These are phyloP conservation scores for Rutidosis leptorrhynchoides DNA, from an alignment of 129 eudicot genomes.

Conservation along the genomic window DNA sequence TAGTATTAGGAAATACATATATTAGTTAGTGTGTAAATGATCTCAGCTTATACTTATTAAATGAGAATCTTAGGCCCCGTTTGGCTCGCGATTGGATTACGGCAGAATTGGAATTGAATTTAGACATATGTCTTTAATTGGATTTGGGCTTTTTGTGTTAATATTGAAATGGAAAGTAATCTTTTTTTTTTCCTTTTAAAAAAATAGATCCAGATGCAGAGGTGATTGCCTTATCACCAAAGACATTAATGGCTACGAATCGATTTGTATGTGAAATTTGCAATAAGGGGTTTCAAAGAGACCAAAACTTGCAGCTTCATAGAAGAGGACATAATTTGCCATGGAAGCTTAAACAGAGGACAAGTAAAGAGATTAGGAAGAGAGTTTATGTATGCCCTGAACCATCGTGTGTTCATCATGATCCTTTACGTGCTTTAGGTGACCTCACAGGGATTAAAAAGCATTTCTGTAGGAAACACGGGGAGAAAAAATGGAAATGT, in stretches of 20 bases:
- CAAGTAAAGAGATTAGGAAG: slow-evolving; percentile 73
- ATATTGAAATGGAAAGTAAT: slow-evolving; percentile 13
- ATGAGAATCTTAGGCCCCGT: slow-evolving; percentile 10
- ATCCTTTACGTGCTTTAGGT: slow-evolving; percentile 87
- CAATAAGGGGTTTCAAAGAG: slow-evolving; percentile 93
- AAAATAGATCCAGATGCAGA: slow-evolving; percentile 93
- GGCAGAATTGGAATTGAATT: too few relatives aligned
- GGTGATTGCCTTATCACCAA: slow-evolving; percentile 95
- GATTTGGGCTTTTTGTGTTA: neutral
- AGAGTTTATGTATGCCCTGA: slow-evolving; percentile 96
- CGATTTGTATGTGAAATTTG: slow-evolving; percentile 94
- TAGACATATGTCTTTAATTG: too few relatives aligned
- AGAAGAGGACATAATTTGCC: slow-evolving; percentile 97
- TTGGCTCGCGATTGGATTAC: too few relatives aligned
- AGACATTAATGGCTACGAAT: slow-evolving; percentile 85
- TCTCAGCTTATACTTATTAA: neutral
- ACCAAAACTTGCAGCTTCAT: slow-evolving; percentile 93
- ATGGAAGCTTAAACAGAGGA: slow-evolving; percentile 90
- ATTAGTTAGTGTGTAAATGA: neutral
- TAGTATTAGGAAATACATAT: too few relatives aligned
- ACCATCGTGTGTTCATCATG: slow-evolving; percentile 81
- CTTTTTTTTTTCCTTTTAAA: slow-evolving; percentile 9
- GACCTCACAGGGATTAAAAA: slow-evolving; percentile 97
- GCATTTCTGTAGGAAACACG: slow-evolving; percentile 92
- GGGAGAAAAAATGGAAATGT: slow-evolving; percentile 98